Evolutionary conservation across 495 filamentous ascomycete genomes (phyloP).

Genomic region (Diplogelasinospora grovesii): DNA sequence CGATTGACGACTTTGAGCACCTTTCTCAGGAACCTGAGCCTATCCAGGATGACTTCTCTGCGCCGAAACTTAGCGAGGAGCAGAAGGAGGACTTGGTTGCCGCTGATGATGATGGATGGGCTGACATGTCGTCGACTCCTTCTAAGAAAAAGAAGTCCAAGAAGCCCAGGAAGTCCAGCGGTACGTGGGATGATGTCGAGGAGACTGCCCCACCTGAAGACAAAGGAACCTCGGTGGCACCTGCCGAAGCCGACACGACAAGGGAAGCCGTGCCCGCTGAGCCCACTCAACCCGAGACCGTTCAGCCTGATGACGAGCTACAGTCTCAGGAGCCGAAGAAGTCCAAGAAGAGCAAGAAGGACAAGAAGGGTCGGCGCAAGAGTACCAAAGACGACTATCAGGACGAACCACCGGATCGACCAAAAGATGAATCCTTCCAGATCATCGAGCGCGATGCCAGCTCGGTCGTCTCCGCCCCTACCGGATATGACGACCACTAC

Average conservation of each 20-base stretch:
- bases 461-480: slow-evolving; percentile 37
- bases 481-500: slow-evolving; percentile 23
- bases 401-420: slow-evolving; percentile 29
- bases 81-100: slow-evolving; percentile 10
- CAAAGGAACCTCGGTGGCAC: background rate
- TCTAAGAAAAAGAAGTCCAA: slow-evolving; percentile 26
- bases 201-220: background rate
- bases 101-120: slow-evolving; percentile 12
- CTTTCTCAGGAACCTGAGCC: slow-evolving; percentile 8
- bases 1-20: slow-evolving; percentile 4
- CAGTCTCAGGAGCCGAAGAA: slow-evolving; percentile 13
- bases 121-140: slow-evolving; percentile 9
- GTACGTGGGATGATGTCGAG: slow-evolving; percentile 18
- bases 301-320: slow-evolving; percentile 14
- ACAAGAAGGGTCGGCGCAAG: slow-evolving; percentile 21
- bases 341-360: slow-evolving; percentile 23
- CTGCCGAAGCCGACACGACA: background rate
- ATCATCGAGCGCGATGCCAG: slow-evolving; percentile 31
- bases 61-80: slow-evolving; percentile 13
- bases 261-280: background rate
- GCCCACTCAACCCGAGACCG: background rate
- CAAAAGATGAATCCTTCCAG: slow-evolving; percentile 20
- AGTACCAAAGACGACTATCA: slow-evolving; percentile 26
- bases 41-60: slow-evolving; percentile 17
- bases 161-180: slow-evolving; percentile 22